Base-by-base conservation (phyloP, 371 early-diverging fungal species). In the Mucor plumbeus region DNA sequence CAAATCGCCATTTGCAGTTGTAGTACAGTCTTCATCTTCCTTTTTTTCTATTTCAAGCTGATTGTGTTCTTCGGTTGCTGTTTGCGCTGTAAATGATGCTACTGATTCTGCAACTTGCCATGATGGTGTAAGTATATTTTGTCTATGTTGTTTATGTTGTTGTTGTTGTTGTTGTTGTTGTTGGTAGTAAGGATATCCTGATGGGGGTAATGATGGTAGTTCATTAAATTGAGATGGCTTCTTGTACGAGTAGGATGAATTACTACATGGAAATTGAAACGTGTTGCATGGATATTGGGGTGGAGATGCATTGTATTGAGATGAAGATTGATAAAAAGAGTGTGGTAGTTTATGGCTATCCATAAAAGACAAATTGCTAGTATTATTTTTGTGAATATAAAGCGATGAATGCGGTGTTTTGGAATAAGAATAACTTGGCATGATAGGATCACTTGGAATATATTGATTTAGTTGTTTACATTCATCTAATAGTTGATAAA, bases 81-180 rank as follows among this genome's bases (percentile, higher is more conserved):
- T 31, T 2, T 35, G 0, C 34, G 50, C 50, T 26, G 26, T 11
- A 35, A 55, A 34, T 14, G 55, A 55, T 5, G 6, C 35, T 35
- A 2, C 31, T 34, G 55, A 55, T 6, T 55, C 48, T n/a, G 33
- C 17, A 1, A 61, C 36, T 35, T 59, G 44, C 61, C 61, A 55
- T 26, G 26, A 50, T 21, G 50, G 50, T 4, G 50, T 21, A 13
- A 21, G 26, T 11, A 50, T 10, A 10, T 11, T 11, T 10, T 50
- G 50, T 17, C n/a, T 2, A 0, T 47, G 17, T 26, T 26, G 26
- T 26, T n/a, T n/a, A n/a, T 26, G 26, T 3, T 3, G 47, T 15
- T 3, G 47, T n/a, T n/a, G n/a, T n/a, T n/a, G n/a, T n/a, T n/a
- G n/a, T n/a, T 26, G 26, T 26, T 26, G 26, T 3, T 3, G 47